Base-by-base conservation (phyloP, 495 filamentous ascomycete genomes). In the Rostrohypoxylon terebratum region DNA sequence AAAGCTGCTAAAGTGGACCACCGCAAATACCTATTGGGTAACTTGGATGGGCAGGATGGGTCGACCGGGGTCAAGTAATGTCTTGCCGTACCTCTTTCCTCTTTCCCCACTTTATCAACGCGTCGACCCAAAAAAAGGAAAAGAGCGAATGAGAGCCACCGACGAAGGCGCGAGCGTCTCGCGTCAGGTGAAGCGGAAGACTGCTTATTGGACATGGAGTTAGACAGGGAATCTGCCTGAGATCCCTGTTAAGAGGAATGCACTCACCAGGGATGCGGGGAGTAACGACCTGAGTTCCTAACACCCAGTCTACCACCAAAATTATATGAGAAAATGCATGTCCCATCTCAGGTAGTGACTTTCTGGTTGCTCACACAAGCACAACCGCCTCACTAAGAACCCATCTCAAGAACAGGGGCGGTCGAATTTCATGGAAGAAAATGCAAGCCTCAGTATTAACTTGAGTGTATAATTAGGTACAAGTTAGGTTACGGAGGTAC, bases 141-240 rank as follows among this genome's bases (percentile, higher is more conserved):
- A 69, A 51, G 66, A 59, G 55, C 73, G 75, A 77, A 71, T 65
- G 23, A 72, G 72, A 71, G n/a, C 31, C 16, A 33, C 59, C 71
- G 59, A 68, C 1, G 14, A 42, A 47, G 64, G 58, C 67, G 67
- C 72, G 72, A 65, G 6, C 18, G 38, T 71, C 68, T 50, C 68
- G 72, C 54, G 68, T 66, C 42, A 33, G 44, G 65, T 71, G 71
- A 71, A 66, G 72, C 66, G 73, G 73, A 66, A 76, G 16, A 20
- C 42, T 25, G 68, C 75, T 73, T 42, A 83, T 84, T 84, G 81
- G 82, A 28, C 47, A 28, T 28, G 28, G 28, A 28, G 28, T 28
- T 28, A 28, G 28, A 28, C 28, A 28, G 28, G 25, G 62, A 68
- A 34, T 33, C 72, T n/a, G 77, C 71, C 79, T 70, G 74, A 76